Conservation (phyloP, 2,329 filamentous ascomycete species). For the Trichoderma harzianum region DNA sequence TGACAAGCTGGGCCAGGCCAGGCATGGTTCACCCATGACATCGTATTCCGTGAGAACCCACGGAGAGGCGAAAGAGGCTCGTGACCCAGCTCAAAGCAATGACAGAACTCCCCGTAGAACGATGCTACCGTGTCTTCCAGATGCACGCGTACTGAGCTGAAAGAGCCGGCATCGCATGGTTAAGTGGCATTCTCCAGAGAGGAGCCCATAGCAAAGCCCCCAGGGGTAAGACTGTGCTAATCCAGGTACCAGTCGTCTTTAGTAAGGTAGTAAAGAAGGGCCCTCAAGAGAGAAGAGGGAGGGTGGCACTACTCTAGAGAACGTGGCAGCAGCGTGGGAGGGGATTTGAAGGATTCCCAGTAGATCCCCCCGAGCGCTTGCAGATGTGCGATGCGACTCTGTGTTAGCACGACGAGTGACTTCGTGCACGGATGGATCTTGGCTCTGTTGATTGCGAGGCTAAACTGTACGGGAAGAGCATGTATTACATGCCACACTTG, state of each 20-base stretch:
- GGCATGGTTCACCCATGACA: neutral
- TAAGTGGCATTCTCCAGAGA: neutral
- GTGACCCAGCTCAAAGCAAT: neutral
- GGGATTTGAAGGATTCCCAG: constrained; percentile 4
- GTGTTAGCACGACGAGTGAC: neutral
- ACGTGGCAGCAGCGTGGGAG: constrained; percentile 9
- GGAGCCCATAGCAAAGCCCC: neutral
- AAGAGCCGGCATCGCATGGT: neutral
- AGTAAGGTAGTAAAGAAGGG: neutral
- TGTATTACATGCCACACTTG: neutral
- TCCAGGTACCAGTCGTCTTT: constrained; percentile 4
- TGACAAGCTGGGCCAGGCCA: neutral
- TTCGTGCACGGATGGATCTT: constrained; percentile 2
- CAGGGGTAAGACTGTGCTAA: neutral
- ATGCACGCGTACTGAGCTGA: neutral
- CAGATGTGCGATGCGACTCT: constrained; percentile 8
- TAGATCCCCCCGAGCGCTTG: constrained; percentile 9
- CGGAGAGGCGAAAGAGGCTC: neutral
- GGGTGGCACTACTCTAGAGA: constrained; percentile 11
- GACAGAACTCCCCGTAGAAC: neutral
- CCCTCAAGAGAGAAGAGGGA: neutral
- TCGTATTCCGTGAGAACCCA: neutral
- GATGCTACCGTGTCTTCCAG: neutral
- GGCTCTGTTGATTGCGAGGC: neutral
- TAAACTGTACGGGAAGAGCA: neutral